Evolutionary conservation across 129 eudicot species (phyloP).

Genomic region (Apium graveolens): DNA sequence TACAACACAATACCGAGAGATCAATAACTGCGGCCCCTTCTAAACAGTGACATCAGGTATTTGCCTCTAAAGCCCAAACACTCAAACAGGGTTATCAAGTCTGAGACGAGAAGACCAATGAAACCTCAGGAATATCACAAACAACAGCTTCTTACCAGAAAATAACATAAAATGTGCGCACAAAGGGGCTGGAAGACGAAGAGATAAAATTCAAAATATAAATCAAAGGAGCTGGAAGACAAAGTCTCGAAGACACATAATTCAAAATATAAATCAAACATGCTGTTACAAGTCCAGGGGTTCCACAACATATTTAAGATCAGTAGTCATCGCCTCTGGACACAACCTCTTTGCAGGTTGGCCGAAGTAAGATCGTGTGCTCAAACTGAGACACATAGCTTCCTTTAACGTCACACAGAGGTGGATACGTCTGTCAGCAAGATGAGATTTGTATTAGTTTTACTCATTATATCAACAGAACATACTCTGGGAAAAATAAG

Average conservation of each 20-base stretch:
- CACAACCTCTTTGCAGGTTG: constrained; percentile 95
- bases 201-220: not conserved
- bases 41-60: not conserved
- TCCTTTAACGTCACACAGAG: constrained; percentile 86
- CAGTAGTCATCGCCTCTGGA: constrained; percentile 90
- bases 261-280: not conserved
- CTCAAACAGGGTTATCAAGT: not conserved
- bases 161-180: not conserved
- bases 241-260: not conserved
- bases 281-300: constrained; percentile 3
- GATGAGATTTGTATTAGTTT: not conserved
- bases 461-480: not conserved
- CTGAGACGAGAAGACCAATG: not conserved
- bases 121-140: not conserved
- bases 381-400: constrained; percentile 95
- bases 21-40: too few relatives aligned
- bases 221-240: not conserved
- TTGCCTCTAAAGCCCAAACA: not conserved
- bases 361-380: constrained; percentile 93
- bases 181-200: not conserved
- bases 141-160: not conserved
- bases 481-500: not conserved
- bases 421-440: constrained; percentile 81
- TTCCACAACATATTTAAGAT: not conserved
- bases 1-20: too few relatives aligned